phyloP scores from a whole-genome alignment of 1,284 basidiomycete species.

The Vanrija sp. region DNA sequence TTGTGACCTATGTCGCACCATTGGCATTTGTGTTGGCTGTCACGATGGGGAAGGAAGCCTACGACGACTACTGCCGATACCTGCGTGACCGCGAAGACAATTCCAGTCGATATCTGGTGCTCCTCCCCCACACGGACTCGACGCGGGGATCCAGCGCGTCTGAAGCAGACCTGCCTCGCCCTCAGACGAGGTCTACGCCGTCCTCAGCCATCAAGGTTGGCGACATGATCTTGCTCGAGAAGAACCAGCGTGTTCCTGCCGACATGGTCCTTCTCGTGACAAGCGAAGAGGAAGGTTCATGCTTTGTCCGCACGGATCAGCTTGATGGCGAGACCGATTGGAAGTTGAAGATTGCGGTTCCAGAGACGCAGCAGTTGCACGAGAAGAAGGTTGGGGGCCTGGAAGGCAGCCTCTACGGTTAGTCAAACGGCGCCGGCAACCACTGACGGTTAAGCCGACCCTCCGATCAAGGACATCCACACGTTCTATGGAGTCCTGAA shows the following conservation, averaged over 20 bases:
- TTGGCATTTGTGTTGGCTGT: conserved; percentile 90
- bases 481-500: conserved; percentile 91
- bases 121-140: conserved; percentile 54
- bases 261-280: conserved; percentile 89
- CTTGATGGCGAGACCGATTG: conserved; percentile 99
- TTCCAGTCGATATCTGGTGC: conserved; percentile 80
- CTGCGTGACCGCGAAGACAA: conserved; percentile 91
- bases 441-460: conserved; percentile 61
- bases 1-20: conserved; percentile 93
- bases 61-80: conserved; percentile 93
- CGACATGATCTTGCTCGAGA: conserved; percentile 86
- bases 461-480: conserved; percentile 95
- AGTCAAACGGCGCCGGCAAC: conserved; percentile 15
- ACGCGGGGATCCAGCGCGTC: conserved; percentile 37
- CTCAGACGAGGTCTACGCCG: conserved; percentile 63
- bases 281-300: conserved; percentile 74
- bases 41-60: conserved; percentile 98
- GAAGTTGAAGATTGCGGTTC: conserved; percentile 90
- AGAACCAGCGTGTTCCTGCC: conserved; percentile 95
- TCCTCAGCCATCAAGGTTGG: conserved; percentile 87
- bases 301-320: conserved; percentile 97
- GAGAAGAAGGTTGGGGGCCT: conserved; percentile 66
- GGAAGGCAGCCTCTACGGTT: conserved; percentile 80
- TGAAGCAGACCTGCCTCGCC: conserved; percentile 22
- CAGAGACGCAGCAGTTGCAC: conserved; percentile 71